These are phyloP conservation scores for Aspergillus spinulosporus DNA, from an alignment of 2,329 filamentous ascomycete genomes.

Conservation along the genomic window DNA sequence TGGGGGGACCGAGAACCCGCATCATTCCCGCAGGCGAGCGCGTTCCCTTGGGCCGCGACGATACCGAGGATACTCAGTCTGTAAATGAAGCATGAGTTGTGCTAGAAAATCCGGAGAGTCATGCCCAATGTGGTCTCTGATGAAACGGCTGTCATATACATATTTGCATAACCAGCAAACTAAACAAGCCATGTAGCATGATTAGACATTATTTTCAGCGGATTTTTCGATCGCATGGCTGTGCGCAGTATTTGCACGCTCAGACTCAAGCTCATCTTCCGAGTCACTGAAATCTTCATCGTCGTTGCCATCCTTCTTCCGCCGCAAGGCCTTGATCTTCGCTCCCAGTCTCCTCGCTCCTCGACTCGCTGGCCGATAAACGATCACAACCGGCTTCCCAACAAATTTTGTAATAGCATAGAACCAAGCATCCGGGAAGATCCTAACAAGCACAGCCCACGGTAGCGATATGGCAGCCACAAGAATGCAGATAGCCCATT, in stretches of 20 bases:
- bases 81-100: no score
- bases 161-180: no score
- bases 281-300: background rate
- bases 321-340: background rate
- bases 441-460: constrained; percentile 72
- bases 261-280: background rate
- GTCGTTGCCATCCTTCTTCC: background rate
- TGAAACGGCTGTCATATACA: no score
- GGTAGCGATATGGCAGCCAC: constrained; percentile 79
- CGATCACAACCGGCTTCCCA: constrained; percentile 12
- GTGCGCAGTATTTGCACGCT: background rate
- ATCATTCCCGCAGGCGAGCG: no score
- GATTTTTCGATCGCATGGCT: background rate
- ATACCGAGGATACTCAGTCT: no score
- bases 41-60: no score
- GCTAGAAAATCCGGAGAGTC: no score
- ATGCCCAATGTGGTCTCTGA: no score
- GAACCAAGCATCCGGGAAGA: constrained; percentile 65
- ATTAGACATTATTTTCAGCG: no score
- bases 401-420: constrained; percentile 9
- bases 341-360: constrained; percentile 3
- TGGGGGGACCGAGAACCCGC: no score
- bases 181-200: no score
- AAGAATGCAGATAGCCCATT: constrained; percentile 84
- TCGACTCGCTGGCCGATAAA: constrained; percentile 12